These are phyloP conservation scores for Ogataea allantospora DNA, from an alignment of 805 yeast species.

Conservation along the genomic window DNA sequence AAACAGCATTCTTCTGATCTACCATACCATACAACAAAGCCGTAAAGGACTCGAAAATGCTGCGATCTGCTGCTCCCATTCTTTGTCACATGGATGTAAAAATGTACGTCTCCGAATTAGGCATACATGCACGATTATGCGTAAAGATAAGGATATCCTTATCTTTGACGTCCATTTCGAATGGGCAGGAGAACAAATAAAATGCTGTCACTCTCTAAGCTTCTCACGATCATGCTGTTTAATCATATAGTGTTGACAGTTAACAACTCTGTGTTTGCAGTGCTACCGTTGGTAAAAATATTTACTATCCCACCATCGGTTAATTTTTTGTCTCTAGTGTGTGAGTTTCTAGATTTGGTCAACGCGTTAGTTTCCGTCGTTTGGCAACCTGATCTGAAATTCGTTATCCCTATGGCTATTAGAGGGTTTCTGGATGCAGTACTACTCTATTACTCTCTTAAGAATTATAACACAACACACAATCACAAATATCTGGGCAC, in stretches of 20 bases:
- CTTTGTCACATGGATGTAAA: not conserved
- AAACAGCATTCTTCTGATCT: no score
- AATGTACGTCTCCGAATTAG: not conserved
- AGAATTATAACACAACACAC: not conserved
- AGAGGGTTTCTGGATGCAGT: not conserved
- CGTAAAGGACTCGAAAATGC: no score
- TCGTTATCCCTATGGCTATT: not conserved
- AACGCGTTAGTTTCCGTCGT: conserved; percentile 1
- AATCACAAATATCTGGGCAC: not conserved
- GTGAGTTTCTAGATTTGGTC: conserved; percentile 2
- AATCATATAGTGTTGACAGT: conserved; percentile 1
- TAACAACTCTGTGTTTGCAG: conserved; percentile 2
- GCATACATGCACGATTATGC: conserved; percentile 11
- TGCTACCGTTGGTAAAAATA: conserved; percentile 3
- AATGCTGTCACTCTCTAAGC: not conserved
- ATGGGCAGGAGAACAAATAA: conserved; percentile 1
- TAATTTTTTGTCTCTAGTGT: not conserved
- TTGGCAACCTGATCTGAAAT: not conserved
- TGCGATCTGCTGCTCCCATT: not conserved
- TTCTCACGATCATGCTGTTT: not conserved
- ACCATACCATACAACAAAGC: no score
- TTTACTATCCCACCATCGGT: not conserved
- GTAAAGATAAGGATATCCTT: conserved; percentile 6
- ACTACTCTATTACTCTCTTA: not conserved
- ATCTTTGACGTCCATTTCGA: conserved; percentile 6